These are phyloP conservation scores for Cyberlindnera saturnus DNA, from an alignment of 805 yeast species.

Conservation along the genomic window DNA sequence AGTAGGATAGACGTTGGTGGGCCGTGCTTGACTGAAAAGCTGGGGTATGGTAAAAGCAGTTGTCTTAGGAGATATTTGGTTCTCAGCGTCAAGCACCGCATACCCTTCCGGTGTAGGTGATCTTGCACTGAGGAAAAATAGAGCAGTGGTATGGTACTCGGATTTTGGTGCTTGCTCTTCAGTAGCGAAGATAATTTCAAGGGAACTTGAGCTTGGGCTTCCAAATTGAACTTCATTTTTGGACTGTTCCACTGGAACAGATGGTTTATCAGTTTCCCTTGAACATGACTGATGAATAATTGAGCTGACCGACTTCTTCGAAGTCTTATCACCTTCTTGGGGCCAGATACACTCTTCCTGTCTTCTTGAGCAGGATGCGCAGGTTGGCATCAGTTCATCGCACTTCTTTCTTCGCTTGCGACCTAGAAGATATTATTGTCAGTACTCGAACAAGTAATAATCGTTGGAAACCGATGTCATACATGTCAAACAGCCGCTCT, in stretches of 20 bases:
- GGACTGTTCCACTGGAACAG: background rate
- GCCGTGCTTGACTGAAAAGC: background rate
- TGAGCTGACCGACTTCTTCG: background rate
- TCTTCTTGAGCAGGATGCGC: constrained; percentile 36
- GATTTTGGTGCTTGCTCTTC: background rate
- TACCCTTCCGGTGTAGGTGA: background rate
- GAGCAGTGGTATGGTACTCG: background rate
- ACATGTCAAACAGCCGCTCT: constrained; percentile 22
- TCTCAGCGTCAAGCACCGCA: background rate
- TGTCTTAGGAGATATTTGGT: background rate
- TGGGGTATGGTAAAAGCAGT: too few relatives aligned
- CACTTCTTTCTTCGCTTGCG: constrained; percentile 60
- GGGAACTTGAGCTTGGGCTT: background rate
- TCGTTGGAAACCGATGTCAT: background rate
- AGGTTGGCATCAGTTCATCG: constrained; percentile 41
- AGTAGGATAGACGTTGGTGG: background rate
- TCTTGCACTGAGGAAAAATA: background rate
- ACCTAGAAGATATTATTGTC: background rate
- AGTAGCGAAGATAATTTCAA: background rate
- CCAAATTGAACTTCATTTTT: background rate
- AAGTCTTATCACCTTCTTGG: background rate
- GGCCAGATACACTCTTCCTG: constrained; percentile 22
- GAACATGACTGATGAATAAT: background rate
- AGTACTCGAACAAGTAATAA: background rate
- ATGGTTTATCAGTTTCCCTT: background rate